Evolutionary conservation across 805 yeast species (phyloP), one percentile per base, ranked within the genome.

Genomic region (Debaryomyces hansenii): DNA sequence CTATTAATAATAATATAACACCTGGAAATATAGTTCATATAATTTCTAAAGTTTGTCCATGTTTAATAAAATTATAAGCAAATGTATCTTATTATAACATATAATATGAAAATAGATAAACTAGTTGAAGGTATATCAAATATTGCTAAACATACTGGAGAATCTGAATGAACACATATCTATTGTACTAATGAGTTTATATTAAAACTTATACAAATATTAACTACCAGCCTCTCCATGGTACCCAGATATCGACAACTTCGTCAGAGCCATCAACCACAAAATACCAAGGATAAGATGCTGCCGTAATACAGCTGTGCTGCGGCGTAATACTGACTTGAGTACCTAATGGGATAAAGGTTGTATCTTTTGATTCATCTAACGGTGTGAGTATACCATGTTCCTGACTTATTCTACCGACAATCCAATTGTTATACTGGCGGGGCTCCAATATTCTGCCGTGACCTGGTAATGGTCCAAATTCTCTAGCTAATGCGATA

Each of bases 341-440:
- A 1, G 82, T 71, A 1, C 90, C 90, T 28, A 66, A 52, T 20
- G 83, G 83, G 20, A 80, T 68, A 56, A 80, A 61, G 36, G 64
- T 47, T 14, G 69, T 59, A 11, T 57, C 52, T 2, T 62, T 66
- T 6, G 46, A 49, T 4, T 37, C 54, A 5, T 59, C 61, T 12
- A 60, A 52, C 2, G 87, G 83, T n/a, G 67, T 70, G 41, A 87
- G 63, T 35, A 87, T 82, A 9, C 94, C 95, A 59, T 87, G 95
- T 57, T 87, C 95, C 61, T 87, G 94, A 46, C 87, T 80, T 40
- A 87, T 63, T 53, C 90, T 72, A 31, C 82, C 86, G 10, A 87
- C 80, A 40, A 64, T 62, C 91, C 91, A 87, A 38, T 74, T 67
- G 5, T 75, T 78, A 54, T 70, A 79, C 1, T 69, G 68, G 11